phyloP scores from a whole-genome alignment of 345 rosid genomes.

The Firmiana major region DNA sequence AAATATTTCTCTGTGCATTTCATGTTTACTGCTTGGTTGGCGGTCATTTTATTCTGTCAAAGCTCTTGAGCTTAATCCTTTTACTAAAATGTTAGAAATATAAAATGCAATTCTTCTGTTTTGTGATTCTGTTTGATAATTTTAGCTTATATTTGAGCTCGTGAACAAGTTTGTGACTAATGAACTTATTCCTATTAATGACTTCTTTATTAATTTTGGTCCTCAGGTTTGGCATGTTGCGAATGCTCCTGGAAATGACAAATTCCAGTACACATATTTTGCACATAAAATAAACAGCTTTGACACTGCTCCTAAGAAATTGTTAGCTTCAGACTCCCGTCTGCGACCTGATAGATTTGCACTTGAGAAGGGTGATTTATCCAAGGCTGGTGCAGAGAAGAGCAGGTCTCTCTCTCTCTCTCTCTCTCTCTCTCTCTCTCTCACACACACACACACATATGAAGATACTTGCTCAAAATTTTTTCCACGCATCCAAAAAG shows the following conservation, averaged over 20 bases:
- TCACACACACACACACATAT: background rate
- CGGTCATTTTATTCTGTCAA: background rate
- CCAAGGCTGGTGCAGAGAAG: constrained; percentile 68
- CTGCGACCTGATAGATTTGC: constrained; percentile 79
- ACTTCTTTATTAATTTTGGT: background rate
- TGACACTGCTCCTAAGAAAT: constrained; percentile 70
- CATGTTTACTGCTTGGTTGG: background rate
- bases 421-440: background rate
- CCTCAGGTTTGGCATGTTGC: constrained; percentile 76
- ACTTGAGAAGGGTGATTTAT: constrained; percentile 67
- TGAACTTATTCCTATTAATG: background rate
- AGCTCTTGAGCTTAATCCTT: background rate
- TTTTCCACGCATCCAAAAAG: background rate
- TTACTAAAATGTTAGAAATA: background rate
- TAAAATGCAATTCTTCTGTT: background rate
- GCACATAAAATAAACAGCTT: constrained; percentile 83
- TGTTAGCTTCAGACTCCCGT: constrained; percentile 78
- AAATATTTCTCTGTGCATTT: background rate
- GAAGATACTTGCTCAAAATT: background rate
- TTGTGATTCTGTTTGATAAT: background rate
- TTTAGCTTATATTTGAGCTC: background rate
- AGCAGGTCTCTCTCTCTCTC: constrained; percentile 46
- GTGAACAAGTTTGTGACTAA: background rate
- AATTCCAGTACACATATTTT: constrained; percentile 65
- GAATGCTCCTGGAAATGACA: constrained; percentile 69